Conservation (phyloP, 345 rosid species). For the Syzygium jambos region DNA sequence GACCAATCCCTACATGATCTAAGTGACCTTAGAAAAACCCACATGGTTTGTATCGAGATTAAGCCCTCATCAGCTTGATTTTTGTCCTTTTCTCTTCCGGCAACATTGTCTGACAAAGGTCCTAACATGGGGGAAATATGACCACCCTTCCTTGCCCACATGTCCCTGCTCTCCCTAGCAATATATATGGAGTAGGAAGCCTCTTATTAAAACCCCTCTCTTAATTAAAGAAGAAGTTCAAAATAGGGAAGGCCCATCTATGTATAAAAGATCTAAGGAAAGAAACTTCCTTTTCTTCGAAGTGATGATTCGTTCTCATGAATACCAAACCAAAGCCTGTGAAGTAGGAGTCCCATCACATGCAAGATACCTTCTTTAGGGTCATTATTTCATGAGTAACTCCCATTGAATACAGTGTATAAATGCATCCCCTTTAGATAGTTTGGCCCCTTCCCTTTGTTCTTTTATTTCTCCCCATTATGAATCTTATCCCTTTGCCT, state of each 20-base stretch:
- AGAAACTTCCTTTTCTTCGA: neutral
- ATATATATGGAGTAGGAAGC: neutral
- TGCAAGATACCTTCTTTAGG: neutral
- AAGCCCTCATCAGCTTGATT: neutral
- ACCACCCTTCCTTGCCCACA: neutral
- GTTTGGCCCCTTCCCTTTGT: neutral
- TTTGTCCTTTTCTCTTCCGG: neutral
- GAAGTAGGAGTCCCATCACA: neutral
- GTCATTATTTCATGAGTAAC: neutral
- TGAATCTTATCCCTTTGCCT: neutral
- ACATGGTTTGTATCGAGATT: neutral
- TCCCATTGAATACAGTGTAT: neutral
- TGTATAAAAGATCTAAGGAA: neutral
- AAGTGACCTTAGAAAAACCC: neutral
- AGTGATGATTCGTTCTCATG: neutral
- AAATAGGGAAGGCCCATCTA: neutral
- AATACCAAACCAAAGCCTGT: neutral
- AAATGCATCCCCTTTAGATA: neutral
- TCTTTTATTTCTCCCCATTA: neutral
- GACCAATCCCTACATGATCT: neutral
- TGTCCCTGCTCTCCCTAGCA: neutral
- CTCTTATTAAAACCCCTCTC: neutral
- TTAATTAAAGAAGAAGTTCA: neutral
- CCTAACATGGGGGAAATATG: neutral
- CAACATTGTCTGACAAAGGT: neutral